Evolutionary conservation across 306 rosid genomes (phyloP).

Genomic region (Quercus suber): DNA sequence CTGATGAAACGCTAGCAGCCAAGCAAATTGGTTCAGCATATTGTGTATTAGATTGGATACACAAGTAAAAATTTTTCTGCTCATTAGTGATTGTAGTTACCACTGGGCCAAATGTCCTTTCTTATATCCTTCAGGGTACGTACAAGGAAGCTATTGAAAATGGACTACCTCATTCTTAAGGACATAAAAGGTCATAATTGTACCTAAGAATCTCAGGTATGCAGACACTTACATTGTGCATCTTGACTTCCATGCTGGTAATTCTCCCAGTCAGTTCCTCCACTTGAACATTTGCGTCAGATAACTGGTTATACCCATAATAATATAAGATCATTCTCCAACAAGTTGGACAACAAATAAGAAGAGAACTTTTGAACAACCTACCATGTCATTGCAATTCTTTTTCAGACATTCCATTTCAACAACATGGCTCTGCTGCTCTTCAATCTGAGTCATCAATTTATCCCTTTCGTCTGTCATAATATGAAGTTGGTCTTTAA

Average conservation of each 20-base stretch:
- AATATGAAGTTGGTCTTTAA: constrained; percentile 37
- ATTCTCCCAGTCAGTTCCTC: constrained; percentile 55
- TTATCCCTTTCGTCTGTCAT: constrained; percentile 58
- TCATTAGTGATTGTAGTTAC: too few relatives aligned
- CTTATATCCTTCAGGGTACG: too few relatives aligned
- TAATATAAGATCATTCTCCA: not conserved
- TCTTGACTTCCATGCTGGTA: constrained; percentile 54
- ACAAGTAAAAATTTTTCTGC: too few relatives aligned
- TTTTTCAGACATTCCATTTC: constrained; percentile 44
- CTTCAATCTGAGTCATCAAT: constrained; percentile 43
- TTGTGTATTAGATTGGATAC: too few relatives aligned
- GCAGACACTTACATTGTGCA: constrained; percentile 47
- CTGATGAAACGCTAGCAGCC: not conserved
- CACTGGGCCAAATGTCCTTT: too few relatives aligned
- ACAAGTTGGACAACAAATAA: constrained; percentile 9
- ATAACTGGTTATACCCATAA: constrained; percentile 39
- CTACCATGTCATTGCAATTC: constrained; percentile 47
- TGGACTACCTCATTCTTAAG: too few relatives aligned
- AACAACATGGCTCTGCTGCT: constrained; percentile 39
- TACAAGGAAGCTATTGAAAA: too few relatives aligned
- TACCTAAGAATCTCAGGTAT: constrained; percentile 1
- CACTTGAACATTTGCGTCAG: constrained; percentile 40
- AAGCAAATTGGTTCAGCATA: too few relatives aligned
- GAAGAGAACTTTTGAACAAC: constrained; percentile 20
- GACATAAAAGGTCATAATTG: not conserved